Evolutionary conservation across 2,329 filamentous ascomycete genomes (phyloP), one percentile per base, ranked within the genome.

Genomic region (Pleurostoma richardsiae): DNA sequence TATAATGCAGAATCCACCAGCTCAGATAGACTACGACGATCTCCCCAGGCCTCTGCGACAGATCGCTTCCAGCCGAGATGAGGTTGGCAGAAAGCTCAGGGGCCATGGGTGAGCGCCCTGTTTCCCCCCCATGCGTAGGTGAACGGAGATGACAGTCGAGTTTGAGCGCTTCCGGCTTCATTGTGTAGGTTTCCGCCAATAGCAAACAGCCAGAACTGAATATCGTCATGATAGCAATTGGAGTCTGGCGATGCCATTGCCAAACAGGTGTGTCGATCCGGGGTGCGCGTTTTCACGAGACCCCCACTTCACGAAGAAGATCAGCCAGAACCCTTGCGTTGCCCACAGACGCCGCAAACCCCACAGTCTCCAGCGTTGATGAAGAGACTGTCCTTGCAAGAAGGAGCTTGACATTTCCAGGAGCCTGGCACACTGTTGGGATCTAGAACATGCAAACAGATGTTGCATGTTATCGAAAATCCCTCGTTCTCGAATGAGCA

Each of bases 371-470:
- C 80, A 8, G 84, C 74, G 57, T 91, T 92, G 44, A 83, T 58
- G 60, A 89, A 92, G 26, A 56, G 50, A 41, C 73, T 78, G 10
- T 66, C 72, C 49, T 65, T 65, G 59, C 88, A 92, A 3, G 66
- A 53, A 4, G 62, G 58, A 52, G 74, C 79, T 40, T 60, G 62
- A 59, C 88, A 92, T 42, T 66, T 66, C 88, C 88, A 92, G n/a
- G 77, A 66, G 19, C 71, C 66, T 0, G 74, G 66, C 40, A 83
- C 71, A 43, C 74, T 73, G 1, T 66, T 58, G 1, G 72, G 65
- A 40, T 79, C 72, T 3, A 92, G 66, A 2, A 91, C 86, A 53
- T 92, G 81, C 28, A 82, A 77, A 62, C 89, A 94, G 45, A 84
- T 75, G 6, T 65, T 66, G 61, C 89, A 94, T 4, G 79, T 86